Evolutionary conservation across 495 filamentous ascomycete species (phyloP), one percentile per base, ranked within the genome.

Genomic region (Xylaria longipes): DNA sequence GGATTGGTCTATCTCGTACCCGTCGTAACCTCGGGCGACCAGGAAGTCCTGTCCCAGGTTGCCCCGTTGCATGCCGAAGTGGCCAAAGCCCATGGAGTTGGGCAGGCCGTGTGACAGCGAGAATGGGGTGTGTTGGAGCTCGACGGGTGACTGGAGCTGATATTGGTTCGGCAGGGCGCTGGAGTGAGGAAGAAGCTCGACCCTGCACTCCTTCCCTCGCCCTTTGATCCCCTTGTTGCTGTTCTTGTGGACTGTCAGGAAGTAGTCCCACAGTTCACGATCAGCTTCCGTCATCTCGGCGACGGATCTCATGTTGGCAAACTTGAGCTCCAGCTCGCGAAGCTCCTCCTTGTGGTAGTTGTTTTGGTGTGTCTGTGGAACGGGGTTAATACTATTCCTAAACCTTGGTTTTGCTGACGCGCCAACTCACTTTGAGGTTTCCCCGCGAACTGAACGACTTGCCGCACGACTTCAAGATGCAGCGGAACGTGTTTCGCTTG

Each of bases 191-290:
- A 77, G 75, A 17, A 77, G 69, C 9, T 75, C 73, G 29, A 88
- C 85, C 71, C 86, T 89, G 57, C 94, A 87, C 79, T 96, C 91
- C 80, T 95, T 95, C 25, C 95, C 95, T 15, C 95, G 91, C 8
- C 95, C 95, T 81, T 94, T 97, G 81, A 95, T 97, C 3, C 94
- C 95, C 75, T 97, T 97, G 80, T 94, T 95, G 75, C 92, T 92
- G 79, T 98, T 97, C 83, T 97, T 97, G 87, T 97, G 98, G 43
- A 96, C 84, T 1, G 90, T 86, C 4, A 91, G 88, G 72, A 98
- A 97, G 78, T 97, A 97, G 75, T 93, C 88, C 87, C 92, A 94
- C 41, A 98, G 81, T 69, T 93, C 92, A 71, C 88, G 90, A 73
- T 98, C 95, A 46, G 89, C 84, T 2, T 85, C 80, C 5, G 87